Conservation (phyloP, 352 stramenopile genomes). For the Globisporangium splendens region DNA sequence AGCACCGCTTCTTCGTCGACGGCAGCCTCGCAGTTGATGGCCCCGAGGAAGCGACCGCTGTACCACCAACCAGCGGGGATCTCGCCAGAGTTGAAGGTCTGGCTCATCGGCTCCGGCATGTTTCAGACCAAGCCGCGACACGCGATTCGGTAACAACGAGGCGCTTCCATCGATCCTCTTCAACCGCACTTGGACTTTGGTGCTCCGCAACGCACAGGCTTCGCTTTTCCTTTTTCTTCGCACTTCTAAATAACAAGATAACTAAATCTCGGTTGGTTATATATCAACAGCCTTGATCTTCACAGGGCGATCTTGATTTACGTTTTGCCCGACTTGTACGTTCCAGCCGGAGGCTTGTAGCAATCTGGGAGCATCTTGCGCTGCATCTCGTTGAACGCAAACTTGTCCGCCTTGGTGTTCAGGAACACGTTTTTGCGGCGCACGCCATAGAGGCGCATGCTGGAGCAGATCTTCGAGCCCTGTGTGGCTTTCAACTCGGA, state of each 20-base stretch:
- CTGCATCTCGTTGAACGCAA: conserved; percentile 88
- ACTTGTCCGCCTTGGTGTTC: conserved; percentile 83
- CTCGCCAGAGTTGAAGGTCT: conserved; percentile 46
- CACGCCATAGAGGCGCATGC: conserved; percentile 74
- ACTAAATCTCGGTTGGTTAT: conserved; percentile 5
- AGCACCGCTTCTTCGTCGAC: not conserved
- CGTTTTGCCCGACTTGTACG: conserved; percentile 84
- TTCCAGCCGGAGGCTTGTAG: conserved; percentile 78
- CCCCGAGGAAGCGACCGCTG: conserved; percentile 16
- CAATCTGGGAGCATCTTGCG: conserved; percentile 81
- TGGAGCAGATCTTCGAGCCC: conserved; percentile 51
- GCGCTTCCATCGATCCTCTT: not conserved
- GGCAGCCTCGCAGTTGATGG: not conserved
- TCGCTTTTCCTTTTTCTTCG: conserved; percentile 5
- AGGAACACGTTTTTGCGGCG: conserved; percentile 79
- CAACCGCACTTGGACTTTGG: not conserved
- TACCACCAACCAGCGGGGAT: conserved; percentile 61
- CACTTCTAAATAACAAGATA: conserved; percentile 16
- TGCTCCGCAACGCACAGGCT: conserved; percentile 2
- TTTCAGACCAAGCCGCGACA: conserved; percentile 30
- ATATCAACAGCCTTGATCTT: conserved; percentile 1
- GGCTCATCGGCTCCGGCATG: conserved; percentile 44
- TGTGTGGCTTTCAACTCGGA: conserved; percentile 56
- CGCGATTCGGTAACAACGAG: conserved; percentile 1
- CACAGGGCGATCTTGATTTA: conserved; percentile 26